A percentile compares a stretch with the other conserved stretches of the same genome.
These are phyloP conservation scores for Trametes sanguinea DNA, from an alignment of 768 basidiomycete genomes.

Conservation along the genomic window DNA sequence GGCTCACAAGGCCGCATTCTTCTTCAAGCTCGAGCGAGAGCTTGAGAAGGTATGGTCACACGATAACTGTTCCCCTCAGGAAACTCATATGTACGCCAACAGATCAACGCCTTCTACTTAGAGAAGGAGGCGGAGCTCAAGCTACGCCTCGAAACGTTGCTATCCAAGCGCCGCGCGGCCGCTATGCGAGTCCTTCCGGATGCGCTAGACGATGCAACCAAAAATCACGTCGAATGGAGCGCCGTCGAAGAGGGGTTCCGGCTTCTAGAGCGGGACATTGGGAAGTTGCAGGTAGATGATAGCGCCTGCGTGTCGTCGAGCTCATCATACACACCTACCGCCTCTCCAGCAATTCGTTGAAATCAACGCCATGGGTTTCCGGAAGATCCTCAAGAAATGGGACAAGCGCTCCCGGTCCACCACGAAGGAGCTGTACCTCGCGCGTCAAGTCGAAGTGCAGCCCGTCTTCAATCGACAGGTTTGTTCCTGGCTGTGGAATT, in stretches of 20 bases:
- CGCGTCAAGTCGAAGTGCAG: slow-evolving; percentile 97
- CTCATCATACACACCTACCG: slow-evolving; percentile 19
- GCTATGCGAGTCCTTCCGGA: slow-evolving; percentile 74
- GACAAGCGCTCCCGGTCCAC: slow-evolving; percentile 94
- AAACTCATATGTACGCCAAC: slow-evolving; percentile 6
- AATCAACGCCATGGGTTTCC: slow-evolving; percentile 94
- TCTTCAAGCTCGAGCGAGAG: slow-evolving; percentile 97
- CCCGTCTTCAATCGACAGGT: slow-evolving; percentile 97
- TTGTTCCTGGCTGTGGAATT: slow-evolving; percentile 24
- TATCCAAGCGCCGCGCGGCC: slow-evolving; percentile 90
- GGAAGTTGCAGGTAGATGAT: slow-evolving; percentile 81
- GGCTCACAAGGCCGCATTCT: slow-evolving; percentile 96
- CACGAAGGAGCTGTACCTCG: slow-evolving; percentile 95
- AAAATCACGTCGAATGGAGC: slow-evolving; percentile 86
- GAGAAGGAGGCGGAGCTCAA: slow-evolving; percentile 96
- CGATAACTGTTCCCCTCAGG: slow-evolving; percentile 6
- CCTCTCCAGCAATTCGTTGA: slow-evolving; percentile 86
- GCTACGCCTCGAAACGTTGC: slow-evolving; percentile 85
- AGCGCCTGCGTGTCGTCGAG: slow-evolving; percentile 16
- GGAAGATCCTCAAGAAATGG: slow-evolving; percentile 98
- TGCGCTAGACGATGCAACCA: slow-evolving; percentile 55
- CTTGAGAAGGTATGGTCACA: slow-evolving; percentile 73
- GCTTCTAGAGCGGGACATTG: slow-evolving; percentile 89
- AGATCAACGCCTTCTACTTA: slow-evolving; percentile 98
- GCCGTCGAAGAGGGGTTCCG: slow-evolving; percentile 97